A percentile compares a stretch with the other conserved stretches of the same genome.
phyloP scores from a whole-genome alignment of 352 stramenopile species.

The Globisporangium carolinianum region DNA sequence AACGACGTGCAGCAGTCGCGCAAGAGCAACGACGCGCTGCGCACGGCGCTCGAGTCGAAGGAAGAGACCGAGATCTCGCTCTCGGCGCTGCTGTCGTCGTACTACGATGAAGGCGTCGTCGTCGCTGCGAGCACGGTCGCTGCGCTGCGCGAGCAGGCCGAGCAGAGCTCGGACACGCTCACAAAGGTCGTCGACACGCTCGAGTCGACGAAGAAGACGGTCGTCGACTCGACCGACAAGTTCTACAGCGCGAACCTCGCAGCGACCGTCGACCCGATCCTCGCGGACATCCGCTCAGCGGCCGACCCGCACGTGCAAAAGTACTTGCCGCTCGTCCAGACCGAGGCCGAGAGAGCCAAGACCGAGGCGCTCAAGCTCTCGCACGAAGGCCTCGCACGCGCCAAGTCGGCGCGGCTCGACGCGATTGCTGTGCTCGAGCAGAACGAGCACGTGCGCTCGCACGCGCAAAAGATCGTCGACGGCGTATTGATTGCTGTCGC shows the following conservation, averaged over 20 bases:
- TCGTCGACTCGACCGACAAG: slow-evolving; percentile 35
- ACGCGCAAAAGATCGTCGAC: slow-evolving; percentile 70
- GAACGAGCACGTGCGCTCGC: slow-evolving; percentile 43
- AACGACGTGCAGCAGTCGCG: slow-evolving; percentile 35
- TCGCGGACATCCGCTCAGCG: slow-evolving; percentile 36
- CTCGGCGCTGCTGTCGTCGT: slow-evolving; percentile 58
- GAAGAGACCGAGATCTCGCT: slow-evolving; percentile 54
- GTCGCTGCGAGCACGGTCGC: slow-evolving; percentile 30
- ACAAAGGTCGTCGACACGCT: slow-evolving; percentile 44
- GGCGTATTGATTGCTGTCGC: slow-evolving; percentile 38
- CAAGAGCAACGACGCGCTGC: slow-evolving; percentile 61
- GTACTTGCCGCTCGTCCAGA: slow-evolving; percentile 48
- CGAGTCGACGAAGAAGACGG: slow-evolving; percentile 37
- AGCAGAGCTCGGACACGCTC: slow-evolving; percentile 34
- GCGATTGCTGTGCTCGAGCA: slow-evolving; percentile 52
- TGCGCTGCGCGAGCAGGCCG: slow-evolving; percentile 35
- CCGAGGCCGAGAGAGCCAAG: slow-evolving; percentile 32
- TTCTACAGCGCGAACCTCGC: slow-evolving; percentile 70
- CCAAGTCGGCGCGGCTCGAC: slow-evolving; percentile 35
- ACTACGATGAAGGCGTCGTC: slow-evolving; percentile 74
- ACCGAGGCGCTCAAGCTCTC: slow-evolving; percentile 28
- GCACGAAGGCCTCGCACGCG: slow-evolving; percentile 34
- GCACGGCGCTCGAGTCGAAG: slow-evolving; percentile 38
- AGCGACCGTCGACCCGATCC: slow-evolving; percentile 49
- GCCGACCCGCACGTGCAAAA: slow-evolving; percentile 50